Conservation (phyloP, 306 rosid species). For the Dryas drummondii region DNA sequence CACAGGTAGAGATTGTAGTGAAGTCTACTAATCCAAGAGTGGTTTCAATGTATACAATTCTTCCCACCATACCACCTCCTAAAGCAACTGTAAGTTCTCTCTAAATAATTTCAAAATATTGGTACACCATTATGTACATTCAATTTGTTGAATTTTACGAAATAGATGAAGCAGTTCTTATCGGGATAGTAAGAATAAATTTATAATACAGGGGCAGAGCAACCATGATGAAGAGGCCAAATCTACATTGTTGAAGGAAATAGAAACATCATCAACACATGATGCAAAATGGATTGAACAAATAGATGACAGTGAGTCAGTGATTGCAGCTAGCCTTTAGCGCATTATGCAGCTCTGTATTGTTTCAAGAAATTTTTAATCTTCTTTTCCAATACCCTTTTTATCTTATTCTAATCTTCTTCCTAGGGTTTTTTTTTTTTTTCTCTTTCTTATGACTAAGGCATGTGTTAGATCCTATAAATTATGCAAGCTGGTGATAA, state of each 20-base stretch:
- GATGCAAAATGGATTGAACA: neutral
- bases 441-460: neutral
- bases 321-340: conserved; percentile 13
- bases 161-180: neutral
- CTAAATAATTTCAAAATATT: neutral
- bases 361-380: neutral
- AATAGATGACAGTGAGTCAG: conserved; percentile 13
- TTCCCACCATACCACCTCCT: conserved; percentile 34
- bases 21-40: conserved; percentile 44
- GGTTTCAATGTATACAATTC: conserved; percentile 27
- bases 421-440: neutral
- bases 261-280: conserved; percentile 29
- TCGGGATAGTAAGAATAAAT: neutral
- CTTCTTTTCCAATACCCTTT: conserved; percentile 8
- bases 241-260: conserved; percentile 37
- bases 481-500: conserved; percentile 3
- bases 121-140: neutral
- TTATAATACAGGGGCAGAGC: conserved; percentile 36
- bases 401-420: neutral
- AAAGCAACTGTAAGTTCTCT: conserved; percentile 49
- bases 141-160: conserved; percentile 5
- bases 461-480: conserved; percentile 4
- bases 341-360: conserved; percentile 9
- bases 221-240: conserved; percentile 26
- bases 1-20: conserved; percentile 51